Base-by-base conservation (phyloP, 129 eudicot species). In the Solidago caesia region DNA sequence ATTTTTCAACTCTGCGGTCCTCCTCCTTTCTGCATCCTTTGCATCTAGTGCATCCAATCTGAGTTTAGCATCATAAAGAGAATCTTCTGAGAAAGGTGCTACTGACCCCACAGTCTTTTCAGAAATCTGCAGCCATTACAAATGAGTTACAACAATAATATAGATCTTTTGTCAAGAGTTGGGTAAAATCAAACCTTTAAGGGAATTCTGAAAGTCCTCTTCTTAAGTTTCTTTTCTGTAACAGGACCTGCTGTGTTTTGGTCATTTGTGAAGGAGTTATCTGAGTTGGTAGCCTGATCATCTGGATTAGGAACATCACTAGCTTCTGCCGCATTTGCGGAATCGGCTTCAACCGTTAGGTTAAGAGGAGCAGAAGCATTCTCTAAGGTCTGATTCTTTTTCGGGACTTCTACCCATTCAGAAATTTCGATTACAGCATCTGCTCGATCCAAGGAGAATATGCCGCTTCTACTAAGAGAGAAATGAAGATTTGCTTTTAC, bases 341-440 rank as follows among this genome's bases (percentile, higher is more conserved):
- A 74, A 43, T 77, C 84, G 61, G 78, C 74, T 74, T 95, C 91
- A 75, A 69, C 79, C 4, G 99, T 70, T 76, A 47, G 16, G 76
- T 95, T 87, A 43, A 87, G 79, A 27, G 89, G 85, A 72, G 87
- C 73, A 78, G 91, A 85, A 80, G 86, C 87, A 81, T 91, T 91
- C 46, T 93, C 97, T 27, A 79, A 78, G 4, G 96, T 93, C 67
- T 81, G 85, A 84, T 88, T 93, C 86, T 91, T 91, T 77, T 87
- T 85, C 27, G 95, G 97, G 78, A 91, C 96, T 76, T 95, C 99
- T 10, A 95, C 90, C 97, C 99, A 95, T 81, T 95, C 99, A 61
- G 97, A 85, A 16, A 91, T 87, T 78, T 91, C 99, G 83, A 95
- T 79, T 64, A 91, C 89, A 80, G 97, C 99, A 77, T 95, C 99